phyloP scores from a whole-genome alignment of 345 rosid species.

The Lenwebbia sp. region DNA sequence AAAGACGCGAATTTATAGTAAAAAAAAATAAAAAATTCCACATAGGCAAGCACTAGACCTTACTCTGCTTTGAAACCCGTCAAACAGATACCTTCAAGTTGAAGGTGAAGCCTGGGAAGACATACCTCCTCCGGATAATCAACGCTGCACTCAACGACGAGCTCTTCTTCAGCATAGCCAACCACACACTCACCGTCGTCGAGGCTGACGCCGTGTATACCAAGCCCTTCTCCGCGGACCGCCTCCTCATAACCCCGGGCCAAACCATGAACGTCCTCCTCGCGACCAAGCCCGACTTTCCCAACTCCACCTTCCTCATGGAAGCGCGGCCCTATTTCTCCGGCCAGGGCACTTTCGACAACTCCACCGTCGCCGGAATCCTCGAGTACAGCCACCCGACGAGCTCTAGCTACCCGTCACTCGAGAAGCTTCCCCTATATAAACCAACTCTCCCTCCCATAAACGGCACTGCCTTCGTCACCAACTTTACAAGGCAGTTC shows the following conservation, averaged over 20 bases:
- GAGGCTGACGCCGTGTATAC: conserved; percentile 29
- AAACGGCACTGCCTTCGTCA: conserved; percentile 15
- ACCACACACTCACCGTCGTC: conserved; percentile 29
- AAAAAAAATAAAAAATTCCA: too few species aligned
- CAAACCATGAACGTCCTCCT: conserved; percentile 40
- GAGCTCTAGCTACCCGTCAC: neutral
- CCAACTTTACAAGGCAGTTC: conserved; percentile 17
- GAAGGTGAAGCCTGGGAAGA: conserved; percentile 40
- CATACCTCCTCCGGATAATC: conserved; percentile 35
- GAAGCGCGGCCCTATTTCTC: conserved; percentile 27
- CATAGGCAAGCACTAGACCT: neutral
- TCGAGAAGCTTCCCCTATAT: conserved; percentile 8
- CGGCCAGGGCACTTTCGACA: conserved; percentile 26
- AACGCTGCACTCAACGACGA: conserved; percentile 55
- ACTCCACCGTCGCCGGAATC: conserved; percentile 30
- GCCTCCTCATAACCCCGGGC: conserved; percentile 24
- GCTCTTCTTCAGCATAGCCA: conserved; percentile 45
- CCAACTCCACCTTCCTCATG: conserved; percentile 36
- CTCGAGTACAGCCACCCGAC: conserved; percentile 22
- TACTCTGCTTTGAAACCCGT: neutral
- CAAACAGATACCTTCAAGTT: conserved; percentile 28
- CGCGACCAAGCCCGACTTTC: conserved; percentile 18
- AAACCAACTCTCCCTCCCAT: conserved; percentile 32
- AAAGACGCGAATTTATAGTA: neutral
- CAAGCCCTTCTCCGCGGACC: conserved; percentile 23